Evolutionary conservation across 129 eudicot species (phyloP), one percentile per base, ranked within the genome.

Genomic region (Chrysanthemum makinoi): DNA sequence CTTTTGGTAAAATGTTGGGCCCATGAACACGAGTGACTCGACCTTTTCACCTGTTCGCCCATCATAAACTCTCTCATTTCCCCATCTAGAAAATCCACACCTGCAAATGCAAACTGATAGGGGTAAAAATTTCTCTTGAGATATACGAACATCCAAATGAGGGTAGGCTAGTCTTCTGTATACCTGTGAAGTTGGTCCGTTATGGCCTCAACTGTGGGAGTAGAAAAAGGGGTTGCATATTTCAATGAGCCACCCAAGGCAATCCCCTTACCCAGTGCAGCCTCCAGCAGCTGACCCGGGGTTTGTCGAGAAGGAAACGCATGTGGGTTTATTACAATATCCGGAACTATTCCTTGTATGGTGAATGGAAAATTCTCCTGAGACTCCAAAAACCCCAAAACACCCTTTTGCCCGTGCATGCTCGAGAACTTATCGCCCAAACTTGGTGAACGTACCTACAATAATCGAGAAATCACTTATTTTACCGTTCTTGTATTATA

Each of bases 331-430:
- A 93, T 85, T 6, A 93, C 98, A 62, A 93, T 86, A 71, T 89
- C 95, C 0, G 95, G 96, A 64, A 89, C 98, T 69, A 93, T 86
- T 66, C 96, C 98, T 80, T 89, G 79, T 15, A 55, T 73, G 1
- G 96, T 89, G 76, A 87, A 93, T 67, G 96, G 96, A 76, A 89
- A 89, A 62, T 93, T 89, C 64, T 89, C 95, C 57, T 89, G 95
- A 53, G 95, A 89, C 71, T 93, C 98, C 71, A 89, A 72, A 79
- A 68, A 87, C 53, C 96, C 96, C 50, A 89, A 79, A 72, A 89
- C 98, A 46, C 98, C 96, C 83, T 93, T 93, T 59, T 93, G 98
- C 52, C 98, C 98, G 39, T 93, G 98, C 98, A 93, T 89, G 77
- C 96, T 89, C 3, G 98, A 89, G 35, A 93, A 93, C 70, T 93